phyloP scores from a whole-genome alignment of 768 basidiomycete genomes.

The Royoungia palumana region DNA sequence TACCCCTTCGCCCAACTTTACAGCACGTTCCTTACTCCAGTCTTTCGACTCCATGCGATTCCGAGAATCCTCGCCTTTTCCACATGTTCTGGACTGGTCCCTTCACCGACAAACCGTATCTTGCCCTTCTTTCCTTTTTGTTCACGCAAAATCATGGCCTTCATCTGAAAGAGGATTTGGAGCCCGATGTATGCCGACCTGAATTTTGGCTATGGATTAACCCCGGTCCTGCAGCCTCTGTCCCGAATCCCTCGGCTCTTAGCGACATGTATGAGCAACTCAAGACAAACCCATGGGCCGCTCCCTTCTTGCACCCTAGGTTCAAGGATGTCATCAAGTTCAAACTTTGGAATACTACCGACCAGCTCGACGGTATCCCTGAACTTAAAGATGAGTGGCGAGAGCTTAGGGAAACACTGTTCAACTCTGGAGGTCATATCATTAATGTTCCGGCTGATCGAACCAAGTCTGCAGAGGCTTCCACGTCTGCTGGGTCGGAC shows the following conservation, averaged over 20 bases:
- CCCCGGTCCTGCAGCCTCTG: slow-evolving; percentile 89
- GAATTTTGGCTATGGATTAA: slow-evolving; percentile 99
- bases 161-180: slow-evolving; percentile 52
- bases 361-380: slow-evolving; percentile 87
- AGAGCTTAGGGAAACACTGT: slow-evolving; percentile 63
- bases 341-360: slow-evolving; percentile 98
- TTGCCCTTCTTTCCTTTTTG: slow-evolving; percentile 89
- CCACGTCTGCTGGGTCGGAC: slow-evolving; percentile 14
- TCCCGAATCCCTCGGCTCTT: slow-evolving; percentile 80
- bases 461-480: slow-evolving; percentile 26
- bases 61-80: slow-evolving; percentile 82
- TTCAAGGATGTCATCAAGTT: slow-evolving; percentile 94
- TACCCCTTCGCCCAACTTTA: slow-evolving; percentile 47
- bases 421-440: slow-evolving; percentile 83
- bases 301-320: slow-evolving; percentile 89
- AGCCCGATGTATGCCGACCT: slow-evolving; percentile 63
- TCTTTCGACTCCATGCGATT: slow-evolving; percentile 68
- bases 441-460: slow-evolving; percentile 58
- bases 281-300: slow-evolving; percentile 86
- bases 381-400: slow-evolving; percentile 93
- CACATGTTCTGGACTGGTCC: slow-evolving; percentile 99
- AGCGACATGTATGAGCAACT: slow-evolving; percentile 82
- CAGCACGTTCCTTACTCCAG: slow-evolving; percentile 56
- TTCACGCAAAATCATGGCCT: slow-evolving; percentile 94
- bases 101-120: slow-evolving; percentile 98